phyloP scores from a whole-genome alignment of 768 basidiomycete genomes.

The Auriscalpium orientale region DNA sequence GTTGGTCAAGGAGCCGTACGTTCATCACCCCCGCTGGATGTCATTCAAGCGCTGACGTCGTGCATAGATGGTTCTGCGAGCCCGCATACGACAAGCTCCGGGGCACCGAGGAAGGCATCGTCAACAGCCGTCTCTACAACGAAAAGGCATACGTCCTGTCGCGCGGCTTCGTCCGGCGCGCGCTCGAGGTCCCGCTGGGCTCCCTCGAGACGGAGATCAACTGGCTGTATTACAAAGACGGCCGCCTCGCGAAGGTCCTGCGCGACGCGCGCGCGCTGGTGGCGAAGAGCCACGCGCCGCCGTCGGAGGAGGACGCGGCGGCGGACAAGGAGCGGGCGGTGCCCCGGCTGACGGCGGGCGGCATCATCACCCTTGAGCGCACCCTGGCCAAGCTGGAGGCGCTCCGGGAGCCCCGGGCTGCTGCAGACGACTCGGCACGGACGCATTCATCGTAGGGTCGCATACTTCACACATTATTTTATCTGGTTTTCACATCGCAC shows the following conservation, averaged over 20 bases:
- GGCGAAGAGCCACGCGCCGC: conserved; percentile 48
- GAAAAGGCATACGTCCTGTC: conserved; percentile 92
- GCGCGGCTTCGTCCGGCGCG: conserved; percentile 83
- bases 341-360: conserved; percentile 71
- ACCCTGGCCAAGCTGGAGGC: conserved; percentile 60
- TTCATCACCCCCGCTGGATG: conserved; percentile 12
- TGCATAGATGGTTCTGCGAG: conserved; percentile 76
- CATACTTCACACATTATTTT: too few species aligned
- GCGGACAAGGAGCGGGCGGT: conserved; percentile 45
- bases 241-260: conserved; percentile 64
- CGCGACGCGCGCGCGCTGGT: conserved; percentile 54
- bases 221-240: conserved; percentile 61
- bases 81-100: conserved; percentile 90
- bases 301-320: conserved; percentile 20
- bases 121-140: conserved; percentile 88
- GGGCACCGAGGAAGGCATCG: conserved; percentile 82
- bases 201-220: conserved; percentile 65
- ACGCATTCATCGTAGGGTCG: too few species aligned
- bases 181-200: conserved; percentile 70
- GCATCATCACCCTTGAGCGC: conserved; percentile 70
- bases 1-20: conserved; percentile 86
- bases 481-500: too few species aligned
- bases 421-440: too few species aligned
- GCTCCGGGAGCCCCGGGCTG: conserved; percentile 19
- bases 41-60: conserved; percentile 2